Evolutionary conservation across 768 basidiomycete genomes (phyloP).

Genomic region (Collybiopsis confluens): DNA sequence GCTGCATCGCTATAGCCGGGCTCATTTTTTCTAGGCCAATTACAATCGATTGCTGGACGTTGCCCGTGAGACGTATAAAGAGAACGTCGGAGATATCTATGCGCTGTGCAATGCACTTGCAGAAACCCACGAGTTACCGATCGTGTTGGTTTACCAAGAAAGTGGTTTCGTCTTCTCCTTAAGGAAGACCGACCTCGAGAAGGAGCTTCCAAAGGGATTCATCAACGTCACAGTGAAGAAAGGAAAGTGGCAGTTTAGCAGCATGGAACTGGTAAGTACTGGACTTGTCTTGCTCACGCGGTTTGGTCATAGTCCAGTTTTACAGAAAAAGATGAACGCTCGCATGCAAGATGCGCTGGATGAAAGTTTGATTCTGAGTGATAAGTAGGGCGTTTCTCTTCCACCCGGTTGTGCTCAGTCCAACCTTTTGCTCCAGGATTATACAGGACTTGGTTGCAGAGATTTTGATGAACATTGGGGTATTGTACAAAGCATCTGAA

Average conservation of each 20-base stretch:
- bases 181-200: conserved; percentile 63
- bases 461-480: conserved; percentile 69
- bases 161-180: conserved; percentile 70
- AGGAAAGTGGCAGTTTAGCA: conserved; percentile 73
- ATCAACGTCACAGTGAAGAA: conserved; percentile 64
- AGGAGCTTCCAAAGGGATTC: conserved; percentile 66
- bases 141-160: conserved; percentile 68
- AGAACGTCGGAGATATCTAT: conserved; percentile 87
- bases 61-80: conserved; percentile 90
- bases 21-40: conserved; percentile 47
- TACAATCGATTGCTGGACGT: conserved; percentile 86
- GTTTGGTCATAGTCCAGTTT: background rate
- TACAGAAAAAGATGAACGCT: conserved; percentile 84
- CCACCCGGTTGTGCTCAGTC: background rate
- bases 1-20: background rate
- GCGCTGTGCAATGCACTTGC: conserved; percentile 56
- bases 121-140: conserved; percentile 59
- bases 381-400: conserved; percentile 47
- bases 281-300: background rate
- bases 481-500: conserved; percentile 87
- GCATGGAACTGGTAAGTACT: conserved; percentile 67
- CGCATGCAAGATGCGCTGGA: conserved; percentile 89
- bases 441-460: conserved; percentile 73
- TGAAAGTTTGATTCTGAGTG: conserved; percentile 82
- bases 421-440: conserved; percentile 44